Evolutionary conservation across 768 basidiomycete genomes (phyloP), one percentile per base, ranked within the genome.

Genomic region (Tylopilus sp.): DNA sequence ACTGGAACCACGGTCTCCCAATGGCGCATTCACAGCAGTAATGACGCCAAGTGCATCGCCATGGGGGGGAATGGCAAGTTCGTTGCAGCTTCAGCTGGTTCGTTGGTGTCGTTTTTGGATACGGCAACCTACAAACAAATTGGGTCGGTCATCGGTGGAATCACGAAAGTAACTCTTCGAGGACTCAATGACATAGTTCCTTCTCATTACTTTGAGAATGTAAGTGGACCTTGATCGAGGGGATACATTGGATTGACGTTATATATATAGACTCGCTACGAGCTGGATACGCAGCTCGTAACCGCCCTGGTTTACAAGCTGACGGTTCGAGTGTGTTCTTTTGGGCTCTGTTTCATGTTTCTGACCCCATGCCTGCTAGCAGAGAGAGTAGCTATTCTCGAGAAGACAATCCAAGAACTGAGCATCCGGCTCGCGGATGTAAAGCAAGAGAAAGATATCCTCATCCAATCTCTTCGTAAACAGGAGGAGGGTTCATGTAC

Each of bases 91-190:
- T 46, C 53, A 11, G 52, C 37, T 1, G 21, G 36, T 14, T 50
- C 57, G 4, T 55, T 48, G 1, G 37, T 59, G 7, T 54, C 49
- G 3, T 54, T 59, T 31, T 59, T 57, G 58, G 52, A 59, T 25
- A 25, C 25, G 2, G 43, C n/a, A 2, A 59, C 52, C n/a, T 52
- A 26, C 24, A 0, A 36, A 14, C 48, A 50, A 43, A 30, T 58
- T 1, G 58, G 58, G 22, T 21, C 56, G 2, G 56, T 21, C 6
- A 48, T 29, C 2, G 31, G 49, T 37, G 54, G 49, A 9, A 31
- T 33, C 40, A 48, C 40, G 45, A 31, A n/a, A 34, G 25, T 58
- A 1, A 13, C 30, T 0, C 3, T 52, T 4, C 50, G 12, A 6
- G 52, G 28, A n/a, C 19, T 58, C 4, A 4, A 34, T 11, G 30